Evolutionary conservation across 2,329 filamentous ascomycete species (phyloP).

Genomic region (Claviceps humidiphila): DNA sequence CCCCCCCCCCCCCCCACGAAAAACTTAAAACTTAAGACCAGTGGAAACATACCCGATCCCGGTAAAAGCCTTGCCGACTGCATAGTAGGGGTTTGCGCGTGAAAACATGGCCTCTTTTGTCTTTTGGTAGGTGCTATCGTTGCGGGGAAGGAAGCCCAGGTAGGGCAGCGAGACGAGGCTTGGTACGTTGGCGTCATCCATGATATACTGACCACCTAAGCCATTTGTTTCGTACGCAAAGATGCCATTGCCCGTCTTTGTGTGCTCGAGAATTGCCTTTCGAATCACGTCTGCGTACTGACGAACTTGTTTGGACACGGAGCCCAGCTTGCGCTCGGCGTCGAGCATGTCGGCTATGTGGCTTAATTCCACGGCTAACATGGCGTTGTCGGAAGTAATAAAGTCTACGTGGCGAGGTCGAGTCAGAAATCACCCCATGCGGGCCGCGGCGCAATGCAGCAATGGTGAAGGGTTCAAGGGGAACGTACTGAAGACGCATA

Average conservation of each 20-base stretch:
- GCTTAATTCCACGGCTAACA: slow-evolving; percentile 38
- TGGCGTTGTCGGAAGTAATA: slow-evolving; percentile 25
- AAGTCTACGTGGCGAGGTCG: slow-evolving; percentile 24
- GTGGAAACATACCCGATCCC: slow-evolving; percentile 14
- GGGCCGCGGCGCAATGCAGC: not conserved
- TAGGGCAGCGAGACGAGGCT: slow-evolving; percentile 53
- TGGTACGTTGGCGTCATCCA: slow-evolving; percentile 63
- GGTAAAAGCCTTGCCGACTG: slow-evolving; percentile 11
- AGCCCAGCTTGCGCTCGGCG: slow-evolving; percentile 54
- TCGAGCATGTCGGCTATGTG: slow-evolving; percentile 49
- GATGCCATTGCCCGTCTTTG: slow-evolving; percentile 36
- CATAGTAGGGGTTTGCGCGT: slow-evolving; percentile 65
- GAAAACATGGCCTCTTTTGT: slow-evolving; percentile 68
- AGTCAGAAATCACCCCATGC: not conserved
- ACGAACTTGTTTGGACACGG: slow-evolving; percentile 36
- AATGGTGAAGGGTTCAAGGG: no score
- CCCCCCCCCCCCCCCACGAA: no score
- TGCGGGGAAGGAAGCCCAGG: slow-evolving; percentile 42
- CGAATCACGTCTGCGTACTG: slow-evolving; percentile 43
- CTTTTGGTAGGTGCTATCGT: slow-evolving; percentile 59
- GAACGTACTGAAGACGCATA: slow-evolving; percentile 47
- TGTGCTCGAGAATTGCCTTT: slow-evolving; percentile 50
- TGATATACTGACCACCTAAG: slow-evolving; percentile 51
- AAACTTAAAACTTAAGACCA: no score
- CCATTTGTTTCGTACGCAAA: slow-evolving; percentile 70